These are phyloP conservation scores for Paecilomyces formosus DNA, from an alignment of 2,329 filamentous ascomycete species.

Conservation along the genomic window DNA sequence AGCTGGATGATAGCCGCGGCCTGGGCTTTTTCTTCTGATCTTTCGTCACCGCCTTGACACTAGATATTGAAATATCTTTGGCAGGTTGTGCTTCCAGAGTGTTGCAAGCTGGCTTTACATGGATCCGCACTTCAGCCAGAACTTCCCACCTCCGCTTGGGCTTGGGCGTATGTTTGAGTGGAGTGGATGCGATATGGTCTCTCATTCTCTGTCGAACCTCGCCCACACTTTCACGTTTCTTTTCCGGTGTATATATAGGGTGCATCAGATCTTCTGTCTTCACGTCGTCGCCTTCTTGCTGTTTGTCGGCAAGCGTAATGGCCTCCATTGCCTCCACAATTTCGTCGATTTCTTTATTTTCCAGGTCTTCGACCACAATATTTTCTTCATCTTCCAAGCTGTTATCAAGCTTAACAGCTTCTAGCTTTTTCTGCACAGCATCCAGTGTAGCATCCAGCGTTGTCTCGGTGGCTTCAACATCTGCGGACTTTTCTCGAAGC, in stretches of 20 bases:
- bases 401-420: background rate
- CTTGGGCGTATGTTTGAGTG: background rate
- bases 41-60: background rate
- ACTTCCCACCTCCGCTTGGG: background rate
- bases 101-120: background rate
- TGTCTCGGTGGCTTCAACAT: background rate
- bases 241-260: background rate
- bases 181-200: background rate
- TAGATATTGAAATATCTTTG: background rate
- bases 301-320: background rate
- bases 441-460: background rate
- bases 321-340: background rate
- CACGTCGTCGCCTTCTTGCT: background rate
- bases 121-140: background rate
- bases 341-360: background rate
- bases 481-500: background rate
- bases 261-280: background rate
- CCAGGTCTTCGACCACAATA: background rate
- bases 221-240: background rate
- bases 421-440: slow-evolving; percentile 1
- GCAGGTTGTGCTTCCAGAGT: background rate
- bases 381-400: background rate
- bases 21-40: slow-evolving; percentile 8
- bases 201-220: background rate
- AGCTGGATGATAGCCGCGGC: slow-evolving; percentile 22